Percentiles rank a stretch among this genome's conserved stretches.
Evolutionary conservation across 148 eudicot genomes (phyloP).

Genomic region (Diospyros kaki): DNA sequence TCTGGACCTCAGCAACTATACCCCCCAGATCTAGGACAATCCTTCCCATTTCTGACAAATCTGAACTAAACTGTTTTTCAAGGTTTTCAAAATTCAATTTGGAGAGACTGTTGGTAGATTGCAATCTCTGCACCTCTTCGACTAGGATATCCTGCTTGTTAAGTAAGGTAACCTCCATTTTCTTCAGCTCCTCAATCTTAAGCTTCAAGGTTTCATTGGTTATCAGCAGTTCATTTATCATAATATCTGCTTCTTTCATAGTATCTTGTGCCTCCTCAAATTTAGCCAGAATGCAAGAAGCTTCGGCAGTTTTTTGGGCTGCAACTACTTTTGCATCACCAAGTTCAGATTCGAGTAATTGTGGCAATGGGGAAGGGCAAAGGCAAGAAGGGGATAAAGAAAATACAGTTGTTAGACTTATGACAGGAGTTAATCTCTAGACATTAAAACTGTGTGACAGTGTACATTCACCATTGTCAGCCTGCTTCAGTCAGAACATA

Average conservation of each 20-base stretch:
- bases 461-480: constrained; percentile 3
- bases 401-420: neutral
- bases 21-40: constrained; percentile 52
- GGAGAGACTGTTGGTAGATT: constrained; percentile 31
- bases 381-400: neutral
- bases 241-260: constrained; percentile 72
- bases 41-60: constrained; percentile 27
- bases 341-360: constrained; percentile 67
- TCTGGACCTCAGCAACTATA: constrained; percentile 30
- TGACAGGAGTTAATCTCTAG: neutral
- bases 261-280: constrained; percentile 77
- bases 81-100: constrained; percentile 38
- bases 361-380: constrained; percentile 11
- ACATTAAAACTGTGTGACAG: neutral
- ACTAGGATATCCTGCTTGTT: constrained; percentile 41
- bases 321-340: constrained; percentile 52
- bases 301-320: constrained; percentile 64
- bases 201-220: constrained; percentile 69
- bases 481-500: neutral
- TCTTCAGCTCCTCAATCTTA: constrained; percentile 49
- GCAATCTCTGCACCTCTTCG: constrained; percentile 44
- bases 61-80: constrained; percentile 39
- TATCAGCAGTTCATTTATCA: constrained; percentile 70
- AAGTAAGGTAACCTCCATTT: constrained; percentile 24
- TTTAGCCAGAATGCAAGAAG: constrained; percentile 59